Evolutionary conservation across 2,329 filamentous ascomycete genomes (phyloP), one percentile per base, ranked within the genome.

Genomic region (Ambrosiella beaveri): DNA sequence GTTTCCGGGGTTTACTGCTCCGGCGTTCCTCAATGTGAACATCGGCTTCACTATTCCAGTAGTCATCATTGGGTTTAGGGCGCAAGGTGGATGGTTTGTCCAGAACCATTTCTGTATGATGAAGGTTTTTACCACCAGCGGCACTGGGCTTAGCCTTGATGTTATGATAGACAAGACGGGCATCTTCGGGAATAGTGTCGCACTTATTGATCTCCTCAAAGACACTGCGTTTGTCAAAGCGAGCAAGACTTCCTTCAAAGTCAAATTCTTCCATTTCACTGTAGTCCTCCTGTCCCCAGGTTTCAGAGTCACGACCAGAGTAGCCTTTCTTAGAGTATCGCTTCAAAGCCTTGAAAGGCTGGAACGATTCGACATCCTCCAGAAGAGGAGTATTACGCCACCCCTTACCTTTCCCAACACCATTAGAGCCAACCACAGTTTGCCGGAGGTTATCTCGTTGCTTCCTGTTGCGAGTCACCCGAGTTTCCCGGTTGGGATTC

Each of bases 251-350:
- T 57, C 82, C 83, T 64, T 87, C 84, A 65, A 97, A 97, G 69
- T 97, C 91, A 65, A 97, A 97, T 61, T 97, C 93, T 9, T 86
- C 88, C 67, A 94, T 91, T 70, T 97, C 93, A 0, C 88, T 96
- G 19, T 91, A 90, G 66, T 97, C 91, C 67, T 96, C 93, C 0
- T 91, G 96, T 3, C 88, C 89, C 90, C 91, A 97, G 2, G 88
- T 91, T 49, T 88, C 79, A 7, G 49, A 40, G 15, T n/a, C 49
- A 13, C 40, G 37, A 56, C 41, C 15, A 17, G 50, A 35, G 36
- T 8, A 3, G 6, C 49, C 37, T 13, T 54, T 19, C 50, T 57
- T 50, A 5, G 55, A 55, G 27, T 56, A 52, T 68, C 68, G 84
- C 73, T 77, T 88, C 1, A 84, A 67, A 0, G 77, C 76, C 49